phyloP scores from a whole-genome alignment of 257 asterid genomes.

The Rhazya stricta region DNA sequence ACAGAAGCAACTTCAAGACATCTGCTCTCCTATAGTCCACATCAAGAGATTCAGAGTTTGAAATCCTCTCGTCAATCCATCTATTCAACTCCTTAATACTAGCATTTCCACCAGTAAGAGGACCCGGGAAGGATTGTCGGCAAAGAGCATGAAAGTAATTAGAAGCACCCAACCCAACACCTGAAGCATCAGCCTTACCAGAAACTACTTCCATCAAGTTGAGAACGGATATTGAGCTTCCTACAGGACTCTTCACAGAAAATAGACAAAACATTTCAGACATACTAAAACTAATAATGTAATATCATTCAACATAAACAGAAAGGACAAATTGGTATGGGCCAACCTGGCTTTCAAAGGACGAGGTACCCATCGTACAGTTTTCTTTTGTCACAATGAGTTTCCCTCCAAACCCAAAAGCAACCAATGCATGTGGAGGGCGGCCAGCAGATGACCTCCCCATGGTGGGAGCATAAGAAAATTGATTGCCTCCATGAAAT shows the following conservation, averaged over 20 bases:
- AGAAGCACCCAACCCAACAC: conserved; percentile 39
- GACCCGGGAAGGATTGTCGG: conserved; percentile 73
- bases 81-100: conserved; percentile 72
- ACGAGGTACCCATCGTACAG: conserved; percentile 38
- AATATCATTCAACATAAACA: conserved; percentile 6
- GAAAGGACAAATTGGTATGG: conserved; percentile 14
- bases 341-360: conserved; percentile 74
- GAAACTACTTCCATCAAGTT: conserved; percentile 65
- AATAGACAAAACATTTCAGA: conserved; percentile 22
- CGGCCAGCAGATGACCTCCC: conserved; percentile 91
- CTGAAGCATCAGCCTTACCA: conserved; percentile 37
- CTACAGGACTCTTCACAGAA: conserved; percentile 53
- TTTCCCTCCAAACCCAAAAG: conserved; percentile 97
- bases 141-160: conserved; percentile 62
- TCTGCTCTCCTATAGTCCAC: conserved; percentile 54
- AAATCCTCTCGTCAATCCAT: conserved; percentile 87
- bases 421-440: conserved; percentile 89
- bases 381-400: conserved; percentile 68
- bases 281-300: conserved; percentile 2
- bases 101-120: conserved; percentile 80
- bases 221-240: conserved; percentile 65
- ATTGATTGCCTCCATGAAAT: conserved; percentile 46
- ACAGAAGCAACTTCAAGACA: conserved; percentile 66
- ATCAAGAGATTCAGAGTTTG: conserved; percentile 38
- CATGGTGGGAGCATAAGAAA: conserved; percentile 44